These are phyloP conservation scores for Ophiocordyceps sinensis DNA, from an alignment of 2,329 filamentous ascomycete species.

Conservation along the genomic window DNA sequence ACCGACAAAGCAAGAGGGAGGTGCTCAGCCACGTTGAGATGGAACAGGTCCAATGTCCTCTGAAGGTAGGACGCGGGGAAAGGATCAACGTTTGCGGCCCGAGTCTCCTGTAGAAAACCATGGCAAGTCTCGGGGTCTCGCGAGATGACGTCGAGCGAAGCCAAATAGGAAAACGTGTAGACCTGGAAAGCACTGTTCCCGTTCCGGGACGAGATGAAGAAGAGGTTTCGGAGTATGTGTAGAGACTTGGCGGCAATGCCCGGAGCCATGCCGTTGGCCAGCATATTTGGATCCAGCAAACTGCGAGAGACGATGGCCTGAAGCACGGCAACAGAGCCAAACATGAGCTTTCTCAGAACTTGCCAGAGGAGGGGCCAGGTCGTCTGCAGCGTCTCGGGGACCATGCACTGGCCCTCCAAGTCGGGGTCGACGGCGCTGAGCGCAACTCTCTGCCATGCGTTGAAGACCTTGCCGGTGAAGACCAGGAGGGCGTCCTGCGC, in stretches of 20 bases:
- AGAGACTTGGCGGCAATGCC: slow-evolving; percentile 56
- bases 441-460: slow-evolving; percentile 61
- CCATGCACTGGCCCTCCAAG: slow-evolving; percentile 48
- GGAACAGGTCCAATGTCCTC: slow-evolving; percentile 69
- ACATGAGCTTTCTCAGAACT: slow-evolving; percentile 60
- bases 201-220: slow-evolving; percentile 66
- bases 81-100: slow-evolving; percentile 22
- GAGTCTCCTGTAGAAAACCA: slow-evolving; percentile 51
- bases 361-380: slow-evolving; percentile 64
- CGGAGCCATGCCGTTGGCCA: slow-evolving; percentile 35
- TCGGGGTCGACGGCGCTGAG: slow-evolving; percentile 58
- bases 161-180: slow-evolving; percentile 71
- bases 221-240: slow-evolving; percentile 60
- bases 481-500: slow-evolving; percentile 47
- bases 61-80: slow-evolving; percentile 30
- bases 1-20: slow-evolving; percentile 58
- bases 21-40: slow-evolving; percentile 76
- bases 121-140: slow-evolving; percentile 53
- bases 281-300: slow-evolving; percentile 34
- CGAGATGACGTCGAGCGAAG: slow-evolving; percentile 67
- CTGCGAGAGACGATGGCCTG: slow-evolving; percentile 56
- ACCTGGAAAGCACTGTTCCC: slow-evolving; percentile 65
- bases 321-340: slow-evolving; percentile 60
- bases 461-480: slow-evolving; percentile 51
- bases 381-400: slow-evolving; percentile 46